phyloP scores from a whole-genome alignment of 208 protist species.

The Crithidia sp. region DNA sequence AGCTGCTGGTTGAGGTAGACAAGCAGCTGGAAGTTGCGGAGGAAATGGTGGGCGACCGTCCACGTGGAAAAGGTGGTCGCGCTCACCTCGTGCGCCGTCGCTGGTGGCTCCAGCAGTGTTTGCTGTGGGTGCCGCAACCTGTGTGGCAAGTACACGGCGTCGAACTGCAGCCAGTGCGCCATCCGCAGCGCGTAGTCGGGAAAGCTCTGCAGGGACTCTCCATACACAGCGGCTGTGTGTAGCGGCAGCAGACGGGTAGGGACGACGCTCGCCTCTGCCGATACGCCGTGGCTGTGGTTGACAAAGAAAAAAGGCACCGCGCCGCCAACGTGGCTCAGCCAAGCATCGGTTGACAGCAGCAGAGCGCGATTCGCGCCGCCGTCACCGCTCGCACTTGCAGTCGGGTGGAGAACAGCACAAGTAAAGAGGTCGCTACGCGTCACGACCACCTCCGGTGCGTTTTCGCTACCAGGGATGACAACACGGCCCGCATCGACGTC shows the following conservation, averaged over 20 bases:
- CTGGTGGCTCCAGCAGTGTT: too few relatives aligned
- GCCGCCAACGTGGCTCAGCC: constrained; percentile 17
- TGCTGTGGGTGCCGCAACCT: neutral
- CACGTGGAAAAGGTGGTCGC: constrained; percentile 10
- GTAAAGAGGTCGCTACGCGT: constrained; percentile 22
- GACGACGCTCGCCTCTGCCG: too few relatives aligned
- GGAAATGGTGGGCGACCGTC: constrained; percentile 11
- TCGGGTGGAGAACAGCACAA: constrained; percentile 11
- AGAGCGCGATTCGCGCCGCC: neutral
- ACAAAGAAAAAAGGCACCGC: constrained; percentile 5
- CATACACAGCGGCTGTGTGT: constrained; percentile 22
- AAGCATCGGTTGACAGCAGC: constrained; percentile 23
- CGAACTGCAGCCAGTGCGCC: constrained; percentile 28
- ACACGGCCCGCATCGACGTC: constrained; percentile 22
- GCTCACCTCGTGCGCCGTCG: too few relatives aligned
- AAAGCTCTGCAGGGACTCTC: constrained; percentile 22
- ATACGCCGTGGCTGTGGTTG: neutral
- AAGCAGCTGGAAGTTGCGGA: constrained; percentile 27
- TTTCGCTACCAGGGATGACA: neutral
- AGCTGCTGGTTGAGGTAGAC: constrained; percentile 26
- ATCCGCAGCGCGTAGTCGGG: constrained; percentile 9
- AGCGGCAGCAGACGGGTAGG: constrained; percentile 15
- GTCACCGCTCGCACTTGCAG: too few relatives aligned
- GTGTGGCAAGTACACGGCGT: constrained; percentile 19
- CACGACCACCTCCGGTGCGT: neutral